Percentiles rank a stretch among this genome's conserved stretches.
Evolutionary conservation across 345 rosid species (phyloP).

Genomic region (Arabis hirsuta): DNA sequence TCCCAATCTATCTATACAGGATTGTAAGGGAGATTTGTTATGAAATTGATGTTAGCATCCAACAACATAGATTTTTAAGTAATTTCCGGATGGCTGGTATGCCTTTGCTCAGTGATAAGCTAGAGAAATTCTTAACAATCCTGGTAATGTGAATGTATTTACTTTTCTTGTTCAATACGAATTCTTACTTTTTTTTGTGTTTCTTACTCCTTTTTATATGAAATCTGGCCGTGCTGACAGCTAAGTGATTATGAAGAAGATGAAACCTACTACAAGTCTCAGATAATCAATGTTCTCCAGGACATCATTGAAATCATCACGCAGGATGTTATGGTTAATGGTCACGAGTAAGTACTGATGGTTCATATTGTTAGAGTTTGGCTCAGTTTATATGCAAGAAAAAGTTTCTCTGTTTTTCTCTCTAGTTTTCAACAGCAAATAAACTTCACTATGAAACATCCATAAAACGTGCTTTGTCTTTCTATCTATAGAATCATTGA

Average conservation of each 20-base stretch:
- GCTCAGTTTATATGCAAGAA: slow-evolving; percentile 20
- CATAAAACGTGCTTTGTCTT: slow-evolving; percentile 34
- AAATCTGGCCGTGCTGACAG: slow-evolving; percentile 51
- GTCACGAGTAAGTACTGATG: slow-evolving; percentile 68
- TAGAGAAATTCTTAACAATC: slow-evolving; percentile 72
- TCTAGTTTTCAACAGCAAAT: neutral
- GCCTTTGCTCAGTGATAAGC: slow-evolving; percentile 72
- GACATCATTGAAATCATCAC: slow-evolving; percentile 88
- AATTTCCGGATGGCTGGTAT: slow-evolving; percentile 72
- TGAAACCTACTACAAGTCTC: slow-evolving; percentile 59
- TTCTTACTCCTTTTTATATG: slow-evolving; percentile 7
- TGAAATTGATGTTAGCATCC: slow-evolving; percentile 59
- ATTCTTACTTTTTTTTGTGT: slow-evolving; percentile 4
- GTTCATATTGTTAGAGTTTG: slow-evolving; percentile 25
- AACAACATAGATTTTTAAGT: slow-evolving; percentile 53
- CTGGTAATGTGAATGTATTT: slow-evolving; percentile 57
- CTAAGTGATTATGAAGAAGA: slow-evolving; percentile 44
- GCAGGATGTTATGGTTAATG: slow-evolving; percentile 74
- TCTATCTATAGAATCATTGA: slow-evolving; percentile 59
- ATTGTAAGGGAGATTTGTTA: slow-evolving; percentile 58
- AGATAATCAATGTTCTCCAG: slow-evolving; percentile 85
- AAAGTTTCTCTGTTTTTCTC: slow-evolving; percentile 2
- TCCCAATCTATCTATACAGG: slow-evolving; percentile 48
- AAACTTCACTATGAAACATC: neutral
- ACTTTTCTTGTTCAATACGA: neutral